Percentiles rank a stretch among this genome's conserved stretches.
Evolutionary conservation across 2,329 filamentous ascomycete species (phyloP).

Genomic region (Phialophora expanda): DNA sequence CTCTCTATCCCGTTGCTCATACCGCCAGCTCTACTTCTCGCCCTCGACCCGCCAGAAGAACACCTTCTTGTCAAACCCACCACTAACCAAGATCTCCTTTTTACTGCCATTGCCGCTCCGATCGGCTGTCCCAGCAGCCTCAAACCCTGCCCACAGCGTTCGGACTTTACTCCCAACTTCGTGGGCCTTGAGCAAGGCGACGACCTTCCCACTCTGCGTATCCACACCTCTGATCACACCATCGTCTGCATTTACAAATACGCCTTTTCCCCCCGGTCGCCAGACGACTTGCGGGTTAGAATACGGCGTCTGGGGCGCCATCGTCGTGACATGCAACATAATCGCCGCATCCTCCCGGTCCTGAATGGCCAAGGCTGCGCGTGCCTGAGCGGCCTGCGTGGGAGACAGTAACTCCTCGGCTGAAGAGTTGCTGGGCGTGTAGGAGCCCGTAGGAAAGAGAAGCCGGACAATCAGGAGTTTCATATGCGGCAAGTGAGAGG

Average conservation of each 20-base stretch:
- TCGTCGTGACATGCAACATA: constrained; percentile 62
- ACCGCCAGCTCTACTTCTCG: background rate
- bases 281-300: constrained; percentile 67
- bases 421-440: constrained; percentile 13
- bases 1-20: background rate
- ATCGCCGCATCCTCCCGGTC: constrained; percentile 66
- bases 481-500: constrained; percentile 66
- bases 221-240: constrained; percentile 66
- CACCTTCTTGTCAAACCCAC: constrained; percentile 67
- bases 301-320: constrained; percentile 68
- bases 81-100: constrained; percentile 60
- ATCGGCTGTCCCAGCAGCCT: constrained; percentile 20
- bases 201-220: constrained; percentile 62
- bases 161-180: constrained; percentile 63
- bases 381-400: constrained; percentile 34
- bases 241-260: constrained; percentile 71
- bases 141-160: constrained; percentile 62
- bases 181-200: constrained; percentile 59
- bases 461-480: constrained; percentile 65
- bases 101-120: constrained; percentile 20
- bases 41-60: constrained; percentile 57
- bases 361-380: constrained; percentile 47
- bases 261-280: constrained; percentile 65
- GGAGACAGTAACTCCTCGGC: constrained; percentile 14
- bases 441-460: constrained; percentile 53